phyloP scores from a whole-genome alignment of 805 yeast species.

The Citeromyces matritensis region DNA sequence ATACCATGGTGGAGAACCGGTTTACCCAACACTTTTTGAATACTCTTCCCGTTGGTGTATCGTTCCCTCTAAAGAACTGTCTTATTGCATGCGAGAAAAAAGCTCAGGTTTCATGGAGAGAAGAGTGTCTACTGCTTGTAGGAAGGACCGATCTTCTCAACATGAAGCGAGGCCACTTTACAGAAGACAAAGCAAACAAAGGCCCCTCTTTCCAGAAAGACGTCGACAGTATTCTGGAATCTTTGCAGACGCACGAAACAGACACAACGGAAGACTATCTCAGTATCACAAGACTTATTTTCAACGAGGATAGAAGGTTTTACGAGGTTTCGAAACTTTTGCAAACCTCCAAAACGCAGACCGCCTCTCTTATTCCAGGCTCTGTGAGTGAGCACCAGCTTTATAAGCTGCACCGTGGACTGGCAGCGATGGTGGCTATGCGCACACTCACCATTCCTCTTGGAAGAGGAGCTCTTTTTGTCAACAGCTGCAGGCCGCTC shows the following conservation, averaged over 20 bases:
- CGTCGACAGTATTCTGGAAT: constrained; percentile 21
- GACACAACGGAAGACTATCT: constrained; percentile 48
- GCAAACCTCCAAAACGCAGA: constrained; percentile 55
- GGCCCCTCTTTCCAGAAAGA: constrained; percentile 15
- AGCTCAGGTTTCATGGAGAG: constrained; percentile 31
- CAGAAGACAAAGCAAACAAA: neutral
- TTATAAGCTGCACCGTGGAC: constrained; percentile 33
- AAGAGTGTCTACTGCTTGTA: constrained; percentile 29
- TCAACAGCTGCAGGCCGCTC: constrained; percentile 56
- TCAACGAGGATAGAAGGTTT: constrained; percentile 65
- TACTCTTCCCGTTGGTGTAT: constrained; percentile 60
- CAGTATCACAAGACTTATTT: constrained; percentile 55
- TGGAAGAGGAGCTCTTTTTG: constrained; percentile 66
- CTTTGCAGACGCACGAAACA: constrained; percentile 25
- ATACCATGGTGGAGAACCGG: constrained; percentile 42
- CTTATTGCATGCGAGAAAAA: constrained; percentile 36
- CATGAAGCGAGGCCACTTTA: neutral
- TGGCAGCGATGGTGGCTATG: constrained; percentile 47
- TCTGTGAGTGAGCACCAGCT: constrained; percentile 39
- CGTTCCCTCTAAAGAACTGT: constrained; percentile 51
- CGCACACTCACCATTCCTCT: constrained; percentile 65
- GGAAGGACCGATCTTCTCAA: constrained; percentile 50
- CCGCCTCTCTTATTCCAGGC: constrained; percentile 22
- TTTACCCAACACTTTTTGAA: constrained; percentile 38
- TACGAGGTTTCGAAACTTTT: constrained; percentile 60